These are phyloP conservation scores for Pneumocystis canis DNA, from an alignment of 1,139 yeast genomes.

Conservation along the genomic window DNA sequence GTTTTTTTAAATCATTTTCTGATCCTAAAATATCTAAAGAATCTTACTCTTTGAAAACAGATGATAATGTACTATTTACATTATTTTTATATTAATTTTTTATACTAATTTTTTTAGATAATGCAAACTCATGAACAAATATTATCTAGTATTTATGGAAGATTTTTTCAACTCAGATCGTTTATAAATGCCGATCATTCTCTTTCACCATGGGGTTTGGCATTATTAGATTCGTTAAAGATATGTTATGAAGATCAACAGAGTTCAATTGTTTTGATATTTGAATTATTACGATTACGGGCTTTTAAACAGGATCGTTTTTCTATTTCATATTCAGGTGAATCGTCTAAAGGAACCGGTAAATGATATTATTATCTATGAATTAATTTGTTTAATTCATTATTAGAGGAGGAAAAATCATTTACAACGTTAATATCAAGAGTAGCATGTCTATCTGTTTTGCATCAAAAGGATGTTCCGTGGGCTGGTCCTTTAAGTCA, in stretches of 20 bases:
- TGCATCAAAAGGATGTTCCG: conserved; percentile 42
- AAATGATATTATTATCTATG: background rate
- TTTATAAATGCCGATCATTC: conserved; percentile 34
- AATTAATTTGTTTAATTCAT: background rate
- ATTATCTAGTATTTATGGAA: conserved; percentile 43
- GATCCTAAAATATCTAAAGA: background rate
- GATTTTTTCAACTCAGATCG: conserved; percentile 44
- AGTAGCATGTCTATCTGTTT: conserved; percentile 40
- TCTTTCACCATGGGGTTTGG: conserved; percentile 44
- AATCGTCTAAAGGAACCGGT: conserved; percentile 23
- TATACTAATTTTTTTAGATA: conserved; percentile 4
- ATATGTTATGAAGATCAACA: conserved; percentile 12
- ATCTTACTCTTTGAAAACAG: background rate
- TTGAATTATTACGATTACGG: conserved; percentile 20
- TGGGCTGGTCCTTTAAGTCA: conserved; percentile 61
- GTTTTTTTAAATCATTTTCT: background rate
- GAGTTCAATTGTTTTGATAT: conserved; percentile 20
- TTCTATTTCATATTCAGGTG: conserved; percentile 23
- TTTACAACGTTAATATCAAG: conserved; percentile 41
- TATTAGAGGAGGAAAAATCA: conserved; percentile 21
- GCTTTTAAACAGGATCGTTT: conserved; percentile 11
- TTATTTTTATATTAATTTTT: background rate
- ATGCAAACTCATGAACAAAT: conserved; percentile 38
- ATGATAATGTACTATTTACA: background rate
- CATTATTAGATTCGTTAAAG: conserved; percentile 28